Evolutionary conservation across 2,329 filamentous ascomycete genomes (phyloP).

Genomic region (Ascochyta viciae-villosae): DNA sequence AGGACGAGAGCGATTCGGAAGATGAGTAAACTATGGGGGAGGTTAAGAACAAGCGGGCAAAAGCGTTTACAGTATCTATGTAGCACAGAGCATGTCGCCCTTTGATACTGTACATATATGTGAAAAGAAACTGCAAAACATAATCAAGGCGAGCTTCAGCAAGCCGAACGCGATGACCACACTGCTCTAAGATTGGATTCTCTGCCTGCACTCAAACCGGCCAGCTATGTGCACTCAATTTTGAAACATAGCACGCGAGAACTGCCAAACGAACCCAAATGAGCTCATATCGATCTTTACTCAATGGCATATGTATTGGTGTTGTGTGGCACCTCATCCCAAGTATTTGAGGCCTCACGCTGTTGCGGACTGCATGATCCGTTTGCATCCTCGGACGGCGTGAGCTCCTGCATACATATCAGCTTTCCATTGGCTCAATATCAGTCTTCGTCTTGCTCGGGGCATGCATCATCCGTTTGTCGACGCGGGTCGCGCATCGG

Average conservation of each 20-base stretch:
- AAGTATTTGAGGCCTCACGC: background rate
- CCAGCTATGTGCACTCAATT: too few relatives aligned
- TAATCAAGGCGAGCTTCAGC: background rate
- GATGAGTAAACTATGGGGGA: conserved; percentile 26
- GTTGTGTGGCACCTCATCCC: background rate
- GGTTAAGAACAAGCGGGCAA: background rate
- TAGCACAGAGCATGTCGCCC: too few relatives aligned
- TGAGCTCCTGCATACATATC: background rate
- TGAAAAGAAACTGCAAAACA: background rate
- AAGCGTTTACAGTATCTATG: too few relatives aligned
- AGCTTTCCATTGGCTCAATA: background rate
- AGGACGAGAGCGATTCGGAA: conserved; percentile 47
- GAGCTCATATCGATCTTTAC: background rate
- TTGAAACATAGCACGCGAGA: too few relatives aligned
- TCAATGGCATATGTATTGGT: background rate
- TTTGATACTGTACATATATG: background rate
- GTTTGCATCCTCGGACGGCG: background rate
- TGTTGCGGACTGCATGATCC: background rate
- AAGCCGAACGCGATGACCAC: background rate
- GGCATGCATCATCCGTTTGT: background rate
- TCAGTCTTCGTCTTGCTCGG: background rate
- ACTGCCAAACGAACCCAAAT: too few relatives aligned
- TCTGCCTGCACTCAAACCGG: too few relatives aligned
- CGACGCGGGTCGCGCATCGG: background rate
- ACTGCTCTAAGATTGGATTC: too few relatives aligned